Evolutionary conservation across 176 grass and related monocot genomes (phyloP), one percentile per base, ranked within the genome.

Genomic region (Triticum turgidum): DNA sequence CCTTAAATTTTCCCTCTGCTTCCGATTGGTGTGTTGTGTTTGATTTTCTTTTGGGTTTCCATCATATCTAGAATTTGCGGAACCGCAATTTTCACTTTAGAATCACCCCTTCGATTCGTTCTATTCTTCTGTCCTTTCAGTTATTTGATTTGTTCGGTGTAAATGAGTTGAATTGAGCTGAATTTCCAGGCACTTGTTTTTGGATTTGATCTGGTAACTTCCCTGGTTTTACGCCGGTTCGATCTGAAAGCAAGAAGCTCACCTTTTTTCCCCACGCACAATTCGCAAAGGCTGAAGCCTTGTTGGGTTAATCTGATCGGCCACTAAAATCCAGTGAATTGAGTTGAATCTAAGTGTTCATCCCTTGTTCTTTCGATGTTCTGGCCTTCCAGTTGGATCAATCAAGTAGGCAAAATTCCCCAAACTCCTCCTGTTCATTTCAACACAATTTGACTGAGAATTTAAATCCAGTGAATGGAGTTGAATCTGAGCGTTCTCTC

Each of bases 231-330:
- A 35, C 13, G 64, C 61, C 56, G 27, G 62, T 69, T 51, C 78
- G 66, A 81, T 85, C 88, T 86, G 62, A 61, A 85, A 81, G 10
- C 25, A 58, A 69, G 14, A 1, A 49, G 73, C 20, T 62, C 80
- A 6, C 6, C 41, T 11, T 37, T 65, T 62, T 11, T 0, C 2
- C 47, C 6, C 42, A 63, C 3, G 29, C 59, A 29, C 13, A 78
- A 78, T 9, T 59, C 22, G 61, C 5, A 69, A 30, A 82, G 5
- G 37, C 20, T 54, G 65, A 15, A 59, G 9, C 37, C 30, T 39
- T 52, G 25, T 78, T 47, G 13, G 21, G 15, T 32, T 78, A 44
- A 85, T 85, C 35, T 78, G 18, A 85, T 85, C 5, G 37, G 63
- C 6, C 77, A 24, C 68, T 81, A 62, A 56, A 59, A 63, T 49